These are phyloP conservation scores for Cenchrus americanus DNA, from an alignment of 176 grass and related monocot species.

Conservation along the genomic window DNA sequence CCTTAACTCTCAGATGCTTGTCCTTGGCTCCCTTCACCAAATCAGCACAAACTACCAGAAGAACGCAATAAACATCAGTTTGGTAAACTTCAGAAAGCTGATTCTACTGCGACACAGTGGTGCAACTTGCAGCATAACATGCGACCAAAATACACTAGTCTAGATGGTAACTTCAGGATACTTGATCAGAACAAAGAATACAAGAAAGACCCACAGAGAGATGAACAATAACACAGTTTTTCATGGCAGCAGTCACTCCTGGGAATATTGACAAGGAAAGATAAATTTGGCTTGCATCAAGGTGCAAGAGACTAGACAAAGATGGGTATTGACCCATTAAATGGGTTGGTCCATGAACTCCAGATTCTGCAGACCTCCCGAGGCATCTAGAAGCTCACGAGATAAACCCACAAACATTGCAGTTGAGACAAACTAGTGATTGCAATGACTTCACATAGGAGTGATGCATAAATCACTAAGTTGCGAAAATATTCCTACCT, in stretches of 20 bases:
- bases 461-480: constrained; percentile 52
- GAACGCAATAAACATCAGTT: not conserved
- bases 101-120: not conserved
- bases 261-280: too few relatives aligned
- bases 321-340: not conserved
- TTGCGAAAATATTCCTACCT: not conserved
- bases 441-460: not conserved
- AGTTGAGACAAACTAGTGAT: not conserved
- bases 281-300: not conserved
- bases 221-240: not conserved
- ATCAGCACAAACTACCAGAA: constrained; percentile 51
- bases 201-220: not conserved
- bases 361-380: constrained; percentile 66
- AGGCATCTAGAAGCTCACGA: constrained; percentile 45
- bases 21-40: constrained; percentile 64
- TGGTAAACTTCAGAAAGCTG: not conserved
- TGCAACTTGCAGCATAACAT: not conserved
- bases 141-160: not conserved
- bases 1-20: constrained; percentile 54
- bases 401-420: not conserved
- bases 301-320: not conserved
- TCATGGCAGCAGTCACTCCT: not conserved
- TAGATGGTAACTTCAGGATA: not conserved
- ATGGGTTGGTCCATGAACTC: constrained; percentile 32
- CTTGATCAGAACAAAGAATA: not conserved